Percentiles rank a stretch among this genome's conserved stretches.
Evolutionary conservation across 257 asterid species (phyloP).

Genomic region (Voacanga thouarsii): DNA sequence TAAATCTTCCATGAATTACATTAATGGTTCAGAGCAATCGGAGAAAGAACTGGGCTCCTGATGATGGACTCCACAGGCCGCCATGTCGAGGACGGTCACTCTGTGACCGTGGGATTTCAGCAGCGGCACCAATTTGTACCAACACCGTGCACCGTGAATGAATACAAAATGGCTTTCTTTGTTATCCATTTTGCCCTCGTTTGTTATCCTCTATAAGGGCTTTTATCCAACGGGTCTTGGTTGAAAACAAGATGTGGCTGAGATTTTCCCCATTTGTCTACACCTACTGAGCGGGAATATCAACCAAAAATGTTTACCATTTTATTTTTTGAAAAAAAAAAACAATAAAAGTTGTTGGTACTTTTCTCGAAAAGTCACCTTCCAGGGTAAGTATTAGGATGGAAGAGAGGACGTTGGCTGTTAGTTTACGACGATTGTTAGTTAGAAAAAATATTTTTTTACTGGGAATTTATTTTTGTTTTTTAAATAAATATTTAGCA

Average conservation of each 20-base stretch:
- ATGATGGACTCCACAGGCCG: slow-evolving; percentile 33
- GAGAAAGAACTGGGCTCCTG: slow-evolving; percentile 29
- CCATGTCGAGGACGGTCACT: slow-evolving; percentile 50
- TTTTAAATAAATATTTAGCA: no score
- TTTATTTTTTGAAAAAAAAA: background rate
- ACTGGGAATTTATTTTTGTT: no score
- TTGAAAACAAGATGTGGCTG: background rate
- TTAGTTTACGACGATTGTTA: no score
- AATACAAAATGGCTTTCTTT: slow-evolving; percentile 31
- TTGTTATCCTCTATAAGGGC: background rate
- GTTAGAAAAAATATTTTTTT: no score
- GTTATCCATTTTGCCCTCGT: background rate
- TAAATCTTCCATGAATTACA: slow-evolving; percentile 32
- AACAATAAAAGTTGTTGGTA: no score
- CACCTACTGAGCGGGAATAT: background rate
- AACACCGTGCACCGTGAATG: slow-evolving; percentile 56
- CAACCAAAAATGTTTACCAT: background rate
- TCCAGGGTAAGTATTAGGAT: no score
- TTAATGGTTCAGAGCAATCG: slow-evolving; percentile 35
- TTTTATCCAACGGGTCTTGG: background rate
- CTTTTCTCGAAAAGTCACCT: no score
- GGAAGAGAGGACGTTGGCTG: no score
- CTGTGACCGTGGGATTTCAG: slow-evolving; percentile 36
- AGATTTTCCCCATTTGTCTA: background rate
- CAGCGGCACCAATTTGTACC: slow-evolving; percentile 41